Evolutionary conservation across 352 stramenopile species (phyloP), one percentile per base, ranked within the genome.

Genomic region (Globisporangium ultimum): DNA sequence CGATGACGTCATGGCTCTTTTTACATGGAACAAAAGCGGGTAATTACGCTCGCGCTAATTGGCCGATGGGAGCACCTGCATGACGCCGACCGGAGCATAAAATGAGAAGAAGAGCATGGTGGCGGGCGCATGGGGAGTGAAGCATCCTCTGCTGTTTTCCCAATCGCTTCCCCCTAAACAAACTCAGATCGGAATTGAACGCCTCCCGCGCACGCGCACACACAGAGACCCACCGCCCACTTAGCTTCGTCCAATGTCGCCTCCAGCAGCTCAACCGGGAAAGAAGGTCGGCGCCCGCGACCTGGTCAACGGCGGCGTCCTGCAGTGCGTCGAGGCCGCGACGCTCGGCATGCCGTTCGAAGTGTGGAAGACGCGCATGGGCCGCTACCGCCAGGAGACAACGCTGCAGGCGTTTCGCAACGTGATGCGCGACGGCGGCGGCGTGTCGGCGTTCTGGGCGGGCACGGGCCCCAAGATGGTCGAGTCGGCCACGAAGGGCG

Each of bases 351-450:
- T 97, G 87, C 89, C 89, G 42, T 96, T 97, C 63, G 89, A 97
- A 74, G 89, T 97, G 42, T 97, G 89, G 89, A 97, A 97, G 71
- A 97, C 89, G 55, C 87, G 88, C 70, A 97, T 97, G 89, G 89
- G 89, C 14, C 84, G 88, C 51, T 97, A 90, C 74, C 83, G 89
- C 60, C 70, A 65, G 32, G 85, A 96, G 69, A 80, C 68, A 43
- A 97, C 89, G 38, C 15, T 78, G 34, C 71, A 95, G 66, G 82
- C 89, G 47, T 96, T 97, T 66, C 66, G 72, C 57, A 96, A 95
- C 61, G 87, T 97, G 34, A 94, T 95, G 80, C 80, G 78, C 48
- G 76, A 95, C 36, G 87, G 87, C 55, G 81, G 81, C 60, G 89
- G 89, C 49, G 69, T 92, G 17, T 66, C 65, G 28, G 87, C 88